These are phyloP conservation scores for Inga leiocalycina DNA, from an alignment of 306 rosid species.

Conservation along the genomic window DNA sequence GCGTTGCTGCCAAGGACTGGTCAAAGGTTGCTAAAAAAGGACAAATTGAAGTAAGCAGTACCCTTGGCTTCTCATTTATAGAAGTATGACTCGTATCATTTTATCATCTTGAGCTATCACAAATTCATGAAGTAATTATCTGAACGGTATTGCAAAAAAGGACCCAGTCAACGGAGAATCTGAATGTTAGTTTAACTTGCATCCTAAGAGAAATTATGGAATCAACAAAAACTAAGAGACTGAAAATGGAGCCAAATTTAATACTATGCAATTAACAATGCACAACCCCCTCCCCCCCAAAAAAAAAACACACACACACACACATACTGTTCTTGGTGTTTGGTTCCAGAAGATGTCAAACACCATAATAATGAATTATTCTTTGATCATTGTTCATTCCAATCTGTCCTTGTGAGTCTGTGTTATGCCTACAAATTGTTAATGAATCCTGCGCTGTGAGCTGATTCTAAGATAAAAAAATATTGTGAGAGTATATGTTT, in stretches of 20 bases:
- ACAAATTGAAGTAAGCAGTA: slow-evolving; percentile 73
- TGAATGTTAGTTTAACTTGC: slow-evolving; percentile 14
- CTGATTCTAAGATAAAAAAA: neutral
- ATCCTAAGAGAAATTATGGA: slow-evolving; percentile 26
- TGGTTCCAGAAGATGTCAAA: neutral
- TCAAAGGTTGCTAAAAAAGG: slow-evolving; percentile 94
- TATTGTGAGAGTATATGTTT: neutral
- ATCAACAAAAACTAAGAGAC: slow-evolving; percentile 19
- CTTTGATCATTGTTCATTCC: slow-evolving; percentile 1
- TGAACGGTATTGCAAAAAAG: neutral
- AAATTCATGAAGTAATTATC: neutral
- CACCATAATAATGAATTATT: neutral
- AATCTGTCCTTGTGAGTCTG: neutral
- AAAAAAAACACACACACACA: too few relatives aligned
- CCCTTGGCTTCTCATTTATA: slow-evolving; percentile 14
- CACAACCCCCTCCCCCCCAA: neutral
- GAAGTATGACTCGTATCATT: slow-evolving; percentile 4
- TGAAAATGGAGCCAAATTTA: slow-evolving; percentile 5
- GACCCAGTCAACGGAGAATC: neutral
- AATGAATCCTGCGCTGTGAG: neutral
- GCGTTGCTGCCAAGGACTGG: slow-evolving; percentile 91
- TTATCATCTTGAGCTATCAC: neutral
- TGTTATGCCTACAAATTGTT: slow-evolving; percentile 22
- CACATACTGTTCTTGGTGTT: neutral
- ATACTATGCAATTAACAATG: neutral